Evolutionary conservation across 2,329 filamentous ascomycete species (phyloP).

Genomic region (Graphium sp.): DNA sequence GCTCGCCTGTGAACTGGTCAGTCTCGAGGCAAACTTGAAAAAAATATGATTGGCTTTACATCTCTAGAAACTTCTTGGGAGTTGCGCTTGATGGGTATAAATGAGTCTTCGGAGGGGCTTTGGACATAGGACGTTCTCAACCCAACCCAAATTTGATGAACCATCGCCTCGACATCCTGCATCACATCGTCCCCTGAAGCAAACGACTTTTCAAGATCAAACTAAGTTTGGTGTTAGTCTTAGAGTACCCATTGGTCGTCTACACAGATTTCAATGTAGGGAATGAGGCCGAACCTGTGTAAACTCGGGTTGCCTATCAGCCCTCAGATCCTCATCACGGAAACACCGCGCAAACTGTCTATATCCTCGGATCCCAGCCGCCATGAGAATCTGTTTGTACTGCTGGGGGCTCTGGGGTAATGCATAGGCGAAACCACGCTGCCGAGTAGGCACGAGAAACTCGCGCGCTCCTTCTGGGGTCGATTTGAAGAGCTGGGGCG

Average conservation of each 20-base stretch:
- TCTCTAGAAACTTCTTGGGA: no score
- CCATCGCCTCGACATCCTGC: conserved; percentile 28
- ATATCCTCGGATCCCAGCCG: conserved; percentile 65
- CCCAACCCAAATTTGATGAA: conserved; percentile 35
- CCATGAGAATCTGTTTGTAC: conserved; percentile 97
- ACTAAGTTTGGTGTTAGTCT: conserved; percentile 22
- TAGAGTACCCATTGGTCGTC: not conserved
- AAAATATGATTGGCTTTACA: no score
- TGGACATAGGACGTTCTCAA: no score
- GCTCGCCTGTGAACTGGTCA: no score
- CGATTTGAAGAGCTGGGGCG: conserved; percentile 89
- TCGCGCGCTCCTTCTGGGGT: conserved; percentile 91
- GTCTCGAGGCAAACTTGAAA: no score
- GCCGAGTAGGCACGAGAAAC: conserved; percentile 79
- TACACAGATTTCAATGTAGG: not conserved
- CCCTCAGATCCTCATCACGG: conserved; percentile 81
- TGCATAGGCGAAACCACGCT: conserved; percentile 65
- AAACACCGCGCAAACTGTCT: conserved; percentile 93
- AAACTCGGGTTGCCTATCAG: conserved; percentile 91
- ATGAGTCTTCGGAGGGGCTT: no score
- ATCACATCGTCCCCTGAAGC: conserved; percentile 57
- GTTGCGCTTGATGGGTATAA: no score
- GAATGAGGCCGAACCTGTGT: conserved; percentile 47
- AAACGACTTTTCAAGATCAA: conserved; percentile 92
- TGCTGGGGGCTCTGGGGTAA: conserved; percentile 94